Percentiles rank a stretch among this genome's conserved stretches.
These are phyloP conservation scores for Picochlorum sp. DNA, from an alignment of 139 green algal genomes.

Conservation along the genomic window DNA sequence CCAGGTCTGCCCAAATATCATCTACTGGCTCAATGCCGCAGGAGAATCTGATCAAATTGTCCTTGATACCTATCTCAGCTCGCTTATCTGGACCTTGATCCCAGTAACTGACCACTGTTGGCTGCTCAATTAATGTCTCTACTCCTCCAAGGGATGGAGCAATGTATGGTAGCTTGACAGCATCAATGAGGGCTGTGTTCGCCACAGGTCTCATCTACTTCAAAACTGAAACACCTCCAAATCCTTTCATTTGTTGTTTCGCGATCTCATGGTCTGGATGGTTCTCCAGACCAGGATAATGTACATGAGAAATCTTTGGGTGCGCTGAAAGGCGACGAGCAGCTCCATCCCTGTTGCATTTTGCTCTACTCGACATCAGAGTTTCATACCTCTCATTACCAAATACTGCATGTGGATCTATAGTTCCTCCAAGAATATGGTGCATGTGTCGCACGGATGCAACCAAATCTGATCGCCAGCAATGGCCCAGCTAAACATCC, in stretches of 20 bases:
- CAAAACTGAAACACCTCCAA: constrained; percentile 92
- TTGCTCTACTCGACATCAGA: constrained; percentile 79
- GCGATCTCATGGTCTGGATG: constrained; percentile 95
- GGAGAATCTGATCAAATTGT: constrained; percentile 92
- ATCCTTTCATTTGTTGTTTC: constrained; percentile 84
- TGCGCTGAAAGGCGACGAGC: constrained; percentile 73
- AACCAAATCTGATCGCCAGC: constrained; percentile 67
- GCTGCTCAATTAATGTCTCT: constrained; percentile 97
- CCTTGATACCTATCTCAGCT: constrained; percentile 90
- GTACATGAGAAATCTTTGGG: constrained; percentile 56
- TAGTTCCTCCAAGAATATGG: constrained; percentile 93
- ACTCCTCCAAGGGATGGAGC: constrained; percentile 94
- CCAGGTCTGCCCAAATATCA: constrained; percentile 90
- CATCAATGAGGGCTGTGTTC: constrained; percentile 88
- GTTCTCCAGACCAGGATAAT: constrained; percentile 73
- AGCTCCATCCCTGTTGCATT: constrained; percentile 57
- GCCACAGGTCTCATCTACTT: constrained; percentile 82
- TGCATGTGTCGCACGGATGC: constrained; percentile 80
- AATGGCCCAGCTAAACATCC: constrained; percentile 88
- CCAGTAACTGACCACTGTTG: constrained; percentile 85
- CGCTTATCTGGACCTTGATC: constrained; percentile 77
- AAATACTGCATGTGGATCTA: constrained; percentile 97
- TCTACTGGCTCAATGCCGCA: constrained; percentile 86
- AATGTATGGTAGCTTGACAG: constrained; percentile 91
- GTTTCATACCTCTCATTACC: constrained; percentile 96